Conservation (phyloP, 306 rosid species). For the Quercus engelmannii region DNA sequence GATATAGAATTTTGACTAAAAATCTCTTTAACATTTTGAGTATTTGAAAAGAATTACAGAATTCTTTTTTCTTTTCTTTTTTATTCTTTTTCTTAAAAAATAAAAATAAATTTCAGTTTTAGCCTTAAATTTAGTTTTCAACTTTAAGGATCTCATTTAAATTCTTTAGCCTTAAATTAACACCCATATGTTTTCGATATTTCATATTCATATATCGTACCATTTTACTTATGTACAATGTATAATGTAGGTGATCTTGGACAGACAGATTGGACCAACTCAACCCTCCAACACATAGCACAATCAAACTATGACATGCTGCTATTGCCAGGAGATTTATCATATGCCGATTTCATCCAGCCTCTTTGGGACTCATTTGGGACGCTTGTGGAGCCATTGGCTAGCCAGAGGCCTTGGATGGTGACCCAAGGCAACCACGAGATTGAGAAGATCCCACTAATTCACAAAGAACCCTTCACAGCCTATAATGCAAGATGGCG, state of each 20-base stretch:
- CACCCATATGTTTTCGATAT: no score
- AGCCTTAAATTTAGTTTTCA: no score
- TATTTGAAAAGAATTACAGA: no score
- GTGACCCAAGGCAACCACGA: slow-evolving; percentile 88
- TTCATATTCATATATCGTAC: no score
- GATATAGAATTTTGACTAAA: no score
- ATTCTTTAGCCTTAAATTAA: no score
- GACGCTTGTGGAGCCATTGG: slow-evolving; percentile 66
- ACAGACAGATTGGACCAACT: slow-evolving; percentile 73
- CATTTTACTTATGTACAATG: no score
- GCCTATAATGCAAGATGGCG: slow-evolving; percentile 84
- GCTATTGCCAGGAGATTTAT: slow-evolving; percentile 74
- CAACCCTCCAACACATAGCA: slow-evolving; percentile 56
- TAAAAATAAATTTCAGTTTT: no score
- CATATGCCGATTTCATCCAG: slow-evolving; percentile 57
- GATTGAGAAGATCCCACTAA: slow-evolving; percentile 39
- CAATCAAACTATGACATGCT: slow-evolving; percentile 63
- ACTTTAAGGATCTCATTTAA: no score
- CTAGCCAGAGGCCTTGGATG: slow-evolving; percentile 95
- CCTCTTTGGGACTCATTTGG: slow-evolving; percentile 71
- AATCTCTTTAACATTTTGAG: no score
- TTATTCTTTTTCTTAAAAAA: no score
- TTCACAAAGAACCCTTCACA: slow-evolving; percentile 45
- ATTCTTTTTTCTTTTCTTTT: no score
- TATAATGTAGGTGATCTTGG: slow-evolving; percentile 70